phyloP scores from a whole-genome alignment of 176 grass and related monocot genomes.

The Leersia perrieri region DNA sequence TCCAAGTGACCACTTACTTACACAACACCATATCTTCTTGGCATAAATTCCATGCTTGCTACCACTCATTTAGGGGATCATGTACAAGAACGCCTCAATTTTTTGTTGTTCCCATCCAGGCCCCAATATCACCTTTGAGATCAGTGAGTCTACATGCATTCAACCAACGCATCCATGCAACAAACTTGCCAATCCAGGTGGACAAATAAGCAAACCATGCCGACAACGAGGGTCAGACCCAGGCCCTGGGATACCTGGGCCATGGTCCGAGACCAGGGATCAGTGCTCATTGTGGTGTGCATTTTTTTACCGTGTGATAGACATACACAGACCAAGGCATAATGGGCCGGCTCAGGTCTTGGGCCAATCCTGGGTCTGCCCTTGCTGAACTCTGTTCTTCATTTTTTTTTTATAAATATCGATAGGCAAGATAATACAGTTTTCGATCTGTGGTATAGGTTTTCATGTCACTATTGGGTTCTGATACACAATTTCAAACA shows the following conservation, averaged over 20 bases:
- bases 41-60: background rate
- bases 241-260: background rate
- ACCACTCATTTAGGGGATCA: background rate
- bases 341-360: background rate
- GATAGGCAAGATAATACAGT: background rate
- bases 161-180: background rate
- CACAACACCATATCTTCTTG: background rate
- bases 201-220: background rate
- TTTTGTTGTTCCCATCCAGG: background rate
- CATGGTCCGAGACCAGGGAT: background rate
- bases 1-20: background rate
- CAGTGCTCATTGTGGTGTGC: background rate
- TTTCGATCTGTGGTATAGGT: background rate
- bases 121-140: background rate
- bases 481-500: constrained; percentile 10
- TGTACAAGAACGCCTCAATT: background rate
- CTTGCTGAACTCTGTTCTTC: background rate
- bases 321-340: background rate
- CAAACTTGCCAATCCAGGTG: background rate
- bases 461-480: background rate
- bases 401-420: background rate
- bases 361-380: background rate
- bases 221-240: background rate
- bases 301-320: background rate
- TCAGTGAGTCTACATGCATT: background rate